Base-by-base conservation (phyloP, 768 basidiomycete species). In the Candolleomyces aberdarensis region DNA sequence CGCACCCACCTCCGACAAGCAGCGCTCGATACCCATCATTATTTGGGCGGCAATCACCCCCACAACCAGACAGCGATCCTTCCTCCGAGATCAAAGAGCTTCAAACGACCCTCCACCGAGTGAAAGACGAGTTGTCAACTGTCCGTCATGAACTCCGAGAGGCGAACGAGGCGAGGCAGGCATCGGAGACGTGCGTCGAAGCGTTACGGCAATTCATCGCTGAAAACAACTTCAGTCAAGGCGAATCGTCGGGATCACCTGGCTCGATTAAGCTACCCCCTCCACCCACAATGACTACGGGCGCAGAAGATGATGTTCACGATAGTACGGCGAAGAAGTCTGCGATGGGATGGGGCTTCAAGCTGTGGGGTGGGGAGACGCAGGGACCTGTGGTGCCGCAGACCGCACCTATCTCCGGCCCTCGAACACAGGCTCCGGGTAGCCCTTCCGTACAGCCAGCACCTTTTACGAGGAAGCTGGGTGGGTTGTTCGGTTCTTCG, bases 131-230 rank as follows among this genome's bases (percentile, higher is more conserved):
- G 61, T 56, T 66, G n/a, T 54, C 29, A 17, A 58, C 57, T 29
- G 58, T 58, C 10, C 56, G 60, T 4, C 52, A 48, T 13, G 65
- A 66, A 36, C 75, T 96, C 50, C 77, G 69, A 43, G 94, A 96
- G 68, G 80, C 87, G 0, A 87, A 84, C 62, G 96, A 98, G 72
- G 93, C 92, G 3, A 80, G 86, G 52, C 87, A 93, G 68, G 96
- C 96, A 3, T 92, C 90, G 40, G 94, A 98, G 65, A 83, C 83
- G 0, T 95, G 93, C 70, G 85, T 91, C 64, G 86, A 84, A 58
- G 92, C 90, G 0, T 77, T 98, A 47, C 82, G 94, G 41, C 88
- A 86, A 60, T 98, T 90, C 69, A 92, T 93, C 64, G 84, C 83
- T 20, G 86, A 91, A 64, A 85, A 88, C 70, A 85, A 85, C 59